Base-by-base conservation (phyloP, 305 asterid genomes). In the Fraxinus nigra region DNA sequence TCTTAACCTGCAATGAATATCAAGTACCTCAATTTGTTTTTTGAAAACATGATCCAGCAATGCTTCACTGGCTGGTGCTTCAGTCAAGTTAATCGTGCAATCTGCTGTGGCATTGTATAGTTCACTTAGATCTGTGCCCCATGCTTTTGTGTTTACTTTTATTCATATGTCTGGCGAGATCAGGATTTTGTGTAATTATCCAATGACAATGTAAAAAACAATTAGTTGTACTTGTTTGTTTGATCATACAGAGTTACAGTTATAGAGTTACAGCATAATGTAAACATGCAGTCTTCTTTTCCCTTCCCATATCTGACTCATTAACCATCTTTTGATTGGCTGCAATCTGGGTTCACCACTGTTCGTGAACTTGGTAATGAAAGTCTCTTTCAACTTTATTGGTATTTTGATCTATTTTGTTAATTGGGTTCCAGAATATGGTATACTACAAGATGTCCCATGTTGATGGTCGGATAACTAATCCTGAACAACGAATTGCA, bases 361-460 rank as follows among this genome's bases (percentile, higher is more conserved):
- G 56, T 77, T 48, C 46, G 73, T 76, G 61, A 51, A 43, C 78
- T 78, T 38, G 43, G 24, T 56, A n/a, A 65, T 24, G 9, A 61
- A 46, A 76, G 33, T 87, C 9, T 75, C 59, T 26, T 77, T 54
- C 43, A 65, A 61, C 63, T 81, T 46, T 26, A 70, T 83, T 26
- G 22, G 73, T 83, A 20, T 76, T 79, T 65, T 59, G 69, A 78
- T 80, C 37, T 79, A 7, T 61, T 77, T 72, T 83, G 20, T 81
- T 80, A 30, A 77, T 40, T 83, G 83, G 28, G 30, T 86, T 87
- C 83, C 91, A 97, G 99, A 91, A 94, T 87, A 94, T 97, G 99
- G 99, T 89, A 74, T 97, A 97, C 89, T 97, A 97, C 94, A 97
- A 97, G 86, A 84, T 97, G 86, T 93, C 99, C 80, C 99, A 97